phyloP scores from a whole-genome alignment of 139 green algal genomes.

The Auxenochlorella protothecoides region DNA sequence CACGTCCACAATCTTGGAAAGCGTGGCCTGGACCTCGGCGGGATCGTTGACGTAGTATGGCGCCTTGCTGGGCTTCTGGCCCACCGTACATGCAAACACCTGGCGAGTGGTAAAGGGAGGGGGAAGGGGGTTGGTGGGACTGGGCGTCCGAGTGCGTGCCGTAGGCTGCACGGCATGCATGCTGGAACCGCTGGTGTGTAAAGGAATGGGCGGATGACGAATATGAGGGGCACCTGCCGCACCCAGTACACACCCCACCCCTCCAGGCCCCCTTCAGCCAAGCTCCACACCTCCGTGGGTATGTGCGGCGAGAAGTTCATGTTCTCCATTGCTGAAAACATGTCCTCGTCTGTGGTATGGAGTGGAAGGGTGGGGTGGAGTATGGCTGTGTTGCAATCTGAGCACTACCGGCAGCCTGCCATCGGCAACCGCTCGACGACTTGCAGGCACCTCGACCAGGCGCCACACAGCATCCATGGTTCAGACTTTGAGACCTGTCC shows the following conservation, averaged over 20 bases:
- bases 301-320: slow-evolving; percentile 42
- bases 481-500: too few relatives aligned
- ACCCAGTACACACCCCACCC: too few relatives aligned
- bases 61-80: slow-evolving; percentile 89
- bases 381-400: too few relatives aligned
- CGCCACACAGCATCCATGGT: too few relatives aligned
- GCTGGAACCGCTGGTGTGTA: too few relatives aligned
- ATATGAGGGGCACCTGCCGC: too few relatives aligned
- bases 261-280: too few relatives aligned
- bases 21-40: slow-evolving; percentile 44
- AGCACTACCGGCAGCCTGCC: background rate
- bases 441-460: background rate
- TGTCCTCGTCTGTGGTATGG: slow-evolving; percentile 79
- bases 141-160: too few relatives aligned
- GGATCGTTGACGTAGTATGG: slow-evolving; percentile 95
- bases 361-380: too few relatives aligned
- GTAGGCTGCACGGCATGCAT: too few relatives aligned
- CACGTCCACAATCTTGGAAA: too few relatives aligned
- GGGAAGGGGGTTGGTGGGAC: background rate
- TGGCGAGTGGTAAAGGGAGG: slow-evolving; percentile 8
- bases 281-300: background rate
- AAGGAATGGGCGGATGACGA: too few relatives aligned
- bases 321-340: slow-evolving; percentile 88
- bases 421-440: background rate
- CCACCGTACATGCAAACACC: slow-evolving; percentile 90